Base-by-base conservation (phyloP, 2,329 filamentous ascomycete species). In the Colletotrichum magnum region DNA sequence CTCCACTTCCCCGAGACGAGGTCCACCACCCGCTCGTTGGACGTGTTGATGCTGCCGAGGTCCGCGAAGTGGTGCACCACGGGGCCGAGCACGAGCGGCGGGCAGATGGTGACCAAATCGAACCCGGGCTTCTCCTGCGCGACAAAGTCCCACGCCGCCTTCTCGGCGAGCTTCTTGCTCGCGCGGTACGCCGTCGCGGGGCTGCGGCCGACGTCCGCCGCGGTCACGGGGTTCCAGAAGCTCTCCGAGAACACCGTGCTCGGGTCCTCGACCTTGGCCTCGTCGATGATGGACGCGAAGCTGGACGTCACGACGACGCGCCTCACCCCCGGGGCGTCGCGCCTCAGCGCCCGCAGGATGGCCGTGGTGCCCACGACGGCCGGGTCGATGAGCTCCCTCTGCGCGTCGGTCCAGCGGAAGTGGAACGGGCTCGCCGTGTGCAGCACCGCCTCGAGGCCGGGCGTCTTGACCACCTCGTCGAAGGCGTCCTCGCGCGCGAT, bases 401-500 rank as follows among this genome's bases (percentile, higher is more conserved):
- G 76, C 10, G 86, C 79, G 73, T 89, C 86, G 54, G 78, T 82
- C 72, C 82, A 84, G 2, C 85, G 83, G 78, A 83, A 88, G 74
- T 88, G 86, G 76, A 90, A 87, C 0, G 89, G 88, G 58, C 86
- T 89, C 0, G 89, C 89, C 2, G 88, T 89, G 80, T 91, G 88
- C 61, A 90, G 79, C 47, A 90, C 87, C 57, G 85, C 85, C 65
- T 88, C 84, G 60, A 90, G 78, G 28, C 82, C 84, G 1, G 85
- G 83, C 4, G 77, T 81, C 77, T 82, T 79, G 70, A 86, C 83
- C 1, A 87, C 89, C 74, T 90, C 84, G 74, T 93, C 90, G 77
- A 97, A 97, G 66, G 94, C 94, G 64, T 87, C 86, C 51, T 89
- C 86, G 75, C 90, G 80, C 4, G 93, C 92, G 73, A 97, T 93